A percentile compares a stretch with the other conserved stretches of the same genome.
These are phyloP conservation scores for Blastocystis hominis DNA, from an alignment of 352 stramenopile genomes.

Conservation along the genomic window DNA sequence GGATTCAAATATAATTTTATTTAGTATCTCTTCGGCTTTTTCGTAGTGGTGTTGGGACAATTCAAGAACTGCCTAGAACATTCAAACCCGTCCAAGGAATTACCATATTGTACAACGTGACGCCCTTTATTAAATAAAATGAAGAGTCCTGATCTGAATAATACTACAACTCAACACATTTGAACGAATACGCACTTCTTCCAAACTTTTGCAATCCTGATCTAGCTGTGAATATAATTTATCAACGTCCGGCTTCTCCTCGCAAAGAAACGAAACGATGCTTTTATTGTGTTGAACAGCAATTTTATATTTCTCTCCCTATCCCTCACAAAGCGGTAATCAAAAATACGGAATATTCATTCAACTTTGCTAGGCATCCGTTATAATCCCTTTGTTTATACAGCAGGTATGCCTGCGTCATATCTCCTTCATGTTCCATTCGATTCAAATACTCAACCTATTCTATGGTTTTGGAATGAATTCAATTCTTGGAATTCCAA, in stretches of 20 bases:
- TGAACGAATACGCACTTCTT: background rate
- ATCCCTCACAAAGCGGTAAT: background rate
- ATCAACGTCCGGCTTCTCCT: background rate
- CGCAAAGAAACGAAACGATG: constrained; percentile 11
- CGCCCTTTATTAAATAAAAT: background rate
- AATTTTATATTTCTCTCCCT: background rate
- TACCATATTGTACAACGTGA: constrained; percentile 41
- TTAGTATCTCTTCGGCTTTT: background rate
- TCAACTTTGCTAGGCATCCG: background rate
- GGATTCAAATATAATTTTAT: background rate
- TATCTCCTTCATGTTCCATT: background rate
- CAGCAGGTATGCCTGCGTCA: background rate
- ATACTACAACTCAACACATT: background rate
- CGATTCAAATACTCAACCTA: background rate
- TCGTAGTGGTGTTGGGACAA: background rate
- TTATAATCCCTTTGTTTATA: constrained; percentile 30
- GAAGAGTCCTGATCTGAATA: background rate
- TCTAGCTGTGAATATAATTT: background rate
- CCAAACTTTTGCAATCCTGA: background rate
- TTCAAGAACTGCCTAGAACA: background rate
- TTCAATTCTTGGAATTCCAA: background rate
- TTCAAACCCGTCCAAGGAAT: background rate
- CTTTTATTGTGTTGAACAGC: background rate
- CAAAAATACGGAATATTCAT: background rate
- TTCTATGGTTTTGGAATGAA: background rate